Evolutionary conservation across 2,329 filamentous ascomycete species (phyloP).

Genomic region (Stachybotrys chartarum): DNA sequence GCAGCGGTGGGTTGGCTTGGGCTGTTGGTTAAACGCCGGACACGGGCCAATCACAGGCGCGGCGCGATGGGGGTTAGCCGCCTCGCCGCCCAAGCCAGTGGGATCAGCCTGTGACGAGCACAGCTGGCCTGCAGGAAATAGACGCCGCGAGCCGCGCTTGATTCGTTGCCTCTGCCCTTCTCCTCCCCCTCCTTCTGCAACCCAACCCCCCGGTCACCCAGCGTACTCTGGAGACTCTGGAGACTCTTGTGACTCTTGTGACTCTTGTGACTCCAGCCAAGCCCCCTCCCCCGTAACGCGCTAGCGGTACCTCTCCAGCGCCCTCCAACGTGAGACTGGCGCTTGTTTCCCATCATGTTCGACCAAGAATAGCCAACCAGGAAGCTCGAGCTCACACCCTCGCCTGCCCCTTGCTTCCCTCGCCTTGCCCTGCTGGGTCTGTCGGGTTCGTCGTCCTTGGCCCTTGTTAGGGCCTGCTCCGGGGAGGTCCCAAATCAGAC

Average conservation of each 20-base stretch:
- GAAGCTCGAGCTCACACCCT: background rate
- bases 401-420: background rate
- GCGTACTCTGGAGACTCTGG: too few species aligned
- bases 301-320: too few species aligned
- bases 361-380: background rate
- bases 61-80: background rate
- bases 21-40: background rate
- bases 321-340: background rate
- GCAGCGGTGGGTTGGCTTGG: too few species aligned
- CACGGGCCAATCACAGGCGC: background rate
- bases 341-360: background rate
- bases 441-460: background rate
- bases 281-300: too few species aligned
- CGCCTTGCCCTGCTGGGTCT: background rate
- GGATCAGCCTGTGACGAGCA: background rate
- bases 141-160: background rate
- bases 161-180: background rate
- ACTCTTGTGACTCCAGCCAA: too few species aligned
- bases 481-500: too few species aligned
- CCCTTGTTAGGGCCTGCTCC: background rate
- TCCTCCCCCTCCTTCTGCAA: too few species aligned
- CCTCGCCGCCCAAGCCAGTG: too few species aligned
- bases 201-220: too few species aligned
- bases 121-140: background rate
- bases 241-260: too few species aligned